These are phyloP conservation scores for Lunularia cruciata DNA, from an alignment of 225 moss, liverwort and hornwort genomes.

Conservation along the genomic window DNA sequence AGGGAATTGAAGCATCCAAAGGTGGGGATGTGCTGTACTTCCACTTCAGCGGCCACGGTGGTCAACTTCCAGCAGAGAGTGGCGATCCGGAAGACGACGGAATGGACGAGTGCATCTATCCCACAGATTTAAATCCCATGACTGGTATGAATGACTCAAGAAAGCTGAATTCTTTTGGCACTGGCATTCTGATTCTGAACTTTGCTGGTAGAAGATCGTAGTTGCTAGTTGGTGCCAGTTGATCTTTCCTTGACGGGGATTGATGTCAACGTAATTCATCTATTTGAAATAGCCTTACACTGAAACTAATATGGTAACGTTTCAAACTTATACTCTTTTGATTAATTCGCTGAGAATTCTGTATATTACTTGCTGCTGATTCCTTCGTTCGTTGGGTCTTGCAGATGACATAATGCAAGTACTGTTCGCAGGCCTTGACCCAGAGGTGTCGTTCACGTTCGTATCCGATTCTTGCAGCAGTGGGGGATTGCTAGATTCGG, in stretches of 20 bases:
- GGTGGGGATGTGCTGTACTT: slow-evolving; percentile 59
- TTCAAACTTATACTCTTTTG: no score
- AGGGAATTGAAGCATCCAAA: slow-evolving; percentile 43
- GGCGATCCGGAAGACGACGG: slow-evolving; percentile 32
- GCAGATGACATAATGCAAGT: slow-evolving; percentile 77
- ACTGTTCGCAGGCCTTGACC: slow-evolving; percentile 55
- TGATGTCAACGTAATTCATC: no score
- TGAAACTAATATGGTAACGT: no score
- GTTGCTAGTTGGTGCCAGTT: no score
- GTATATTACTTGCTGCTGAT: no score
- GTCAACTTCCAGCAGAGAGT: slow-evolving; percentile 46
- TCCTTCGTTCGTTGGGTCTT: no score
- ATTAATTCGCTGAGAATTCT: no score
- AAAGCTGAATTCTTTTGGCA: no score
- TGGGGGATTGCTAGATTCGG: slow-evolving; percentile 70
- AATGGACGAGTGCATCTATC: slow-evolving; percentile 31
- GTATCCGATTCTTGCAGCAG: slow-evolving; percentile 83
- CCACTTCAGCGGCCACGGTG: slow-evolving; percentile 74
- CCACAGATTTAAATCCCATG: slow-evolving; percentile 31
- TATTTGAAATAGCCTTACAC: no score
- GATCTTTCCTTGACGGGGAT: no score
- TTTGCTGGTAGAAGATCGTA: no score
- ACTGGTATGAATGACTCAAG: slow-evolving; percentile 29
- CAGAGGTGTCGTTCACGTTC: slow-evolving; percentile 69
- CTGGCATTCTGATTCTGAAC: no score